These are phyloP conservation scores for Macrolepiota dolichaula DNA, from an alignment of 768 basidiomycete genomes.

Conservation along the genomic window DNA sequence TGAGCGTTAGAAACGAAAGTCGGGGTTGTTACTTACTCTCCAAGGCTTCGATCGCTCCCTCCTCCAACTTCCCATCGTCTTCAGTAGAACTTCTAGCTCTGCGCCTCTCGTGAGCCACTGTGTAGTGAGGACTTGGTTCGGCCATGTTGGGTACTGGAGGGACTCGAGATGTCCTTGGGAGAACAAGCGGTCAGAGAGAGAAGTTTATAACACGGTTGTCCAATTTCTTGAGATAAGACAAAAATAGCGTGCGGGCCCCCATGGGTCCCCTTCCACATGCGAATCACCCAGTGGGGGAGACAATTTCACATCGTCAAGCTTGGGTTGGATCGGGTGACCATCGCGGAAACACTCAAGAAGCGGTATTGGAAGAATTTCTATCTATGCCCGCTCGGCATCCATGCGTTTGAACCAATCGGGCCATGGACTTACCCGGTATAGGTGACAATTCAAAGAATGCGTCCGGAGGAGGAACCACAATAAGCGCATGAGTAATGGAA, in stretches of 20 bases:
- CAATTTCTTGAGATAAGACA: not conserved
- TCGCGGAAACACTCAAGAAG: not conserved
- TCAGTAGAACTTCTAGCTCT: not conserved
- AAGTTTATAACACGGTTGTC: conserved; percentile 4
- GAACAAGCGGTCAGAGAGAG: not conserved
- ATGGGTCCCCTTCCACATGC: conserved; percentile 4
- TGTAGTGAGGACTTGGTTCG: conserved; percentile 4
- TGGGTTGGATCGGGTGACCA: conserved; percentile 4
- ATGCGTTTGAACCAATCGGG: not conserved
- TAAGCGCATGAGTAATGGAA: conserved; percentile 8
- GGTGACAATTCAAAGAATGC: not conserved
- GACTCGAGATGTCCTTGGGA: conserved; percentile 7
- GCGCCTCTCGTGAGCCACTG: not conserved
- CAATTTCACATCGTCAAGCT: not conserved
- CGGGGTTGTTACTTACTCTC: not conserved
- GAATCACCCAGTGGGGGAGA: not conserved
- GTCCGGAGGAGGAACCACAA: not conserved
- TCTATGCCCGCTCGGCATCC: not conserved
- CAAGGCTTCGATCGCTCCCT: conserved; percentile 2
- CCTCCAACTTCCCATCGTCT: conserved; percentile 6
- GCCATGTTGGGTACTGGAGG: conserved; percentile 2
- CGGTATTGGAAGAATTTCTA: not conserved
- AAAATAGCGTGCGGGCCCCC: not conserved
- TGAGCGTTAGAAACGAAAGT: not conserved
- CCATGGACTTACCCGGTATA: not conserved